Base-by-base conservation (phyloP, 768 basidiomycete species). In the Boletus pseudopeckii region DNA sequence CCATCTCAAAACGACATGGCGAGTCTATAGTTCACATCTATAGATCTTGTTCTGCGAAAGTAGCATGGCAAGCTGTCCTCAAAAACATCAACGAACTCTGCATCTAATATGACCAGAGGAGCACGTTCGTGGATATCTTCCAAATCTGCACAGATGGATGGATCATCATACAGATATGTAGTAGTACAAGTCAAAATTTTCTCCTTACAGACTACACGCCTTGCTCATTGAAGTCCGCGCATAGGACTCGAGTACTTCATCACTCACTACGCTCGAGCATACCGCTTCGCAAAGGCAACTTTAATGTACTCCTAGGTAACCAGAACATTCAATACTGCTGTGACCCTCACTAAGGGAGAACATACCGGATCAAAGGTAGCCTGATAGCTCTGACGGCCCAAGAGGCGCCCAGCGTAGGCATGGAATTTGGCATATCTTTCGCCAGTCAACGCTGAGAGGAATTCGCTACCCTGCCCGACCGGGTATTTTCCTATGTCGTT, bases 311-410 rank as follows among this genome's bases (percentile, higher is more conserved):
- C 65, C 64, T 65, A 41, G 2, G 17, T 22, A 22, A 17, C 13
- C 18, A 22, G 18, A 22, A 20, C 5, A 7, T 43, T 46, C 9
- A 54, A 18, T 15, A 26, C n/a, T n/a, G 15, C 18, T 3, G 32
- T 20, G 22, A 18, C 18, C 5, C 5, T 26, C n/a, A 22, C 13
- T 3, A 28, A 0, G 32, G 20, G 13, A 13, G 7, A 5, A 71
- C 78, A n/a, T 60, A 83, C 84, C 67, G 71, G 68, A 53, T 82
- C 69, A 51, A 81, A 86, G 0, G 83, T 86, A 22, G 72, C 67
- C 58, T 76, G 75, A 64, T 79, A 77, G 60, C 82, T 86, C 18
- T 77, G 73, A 61, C 85, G 75, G 3, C 66, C 74, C 60, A 76
- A 74, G 33, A 86, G 53, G 28, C 75, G 79, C 7, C 66, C 61